Evolutionary conservation across 2,329 filamentous ascomycete genomes (phyloP), one percentile per base, ranked within the genome.

Genomic region (Rhynchosporium graminicola): DNA sequence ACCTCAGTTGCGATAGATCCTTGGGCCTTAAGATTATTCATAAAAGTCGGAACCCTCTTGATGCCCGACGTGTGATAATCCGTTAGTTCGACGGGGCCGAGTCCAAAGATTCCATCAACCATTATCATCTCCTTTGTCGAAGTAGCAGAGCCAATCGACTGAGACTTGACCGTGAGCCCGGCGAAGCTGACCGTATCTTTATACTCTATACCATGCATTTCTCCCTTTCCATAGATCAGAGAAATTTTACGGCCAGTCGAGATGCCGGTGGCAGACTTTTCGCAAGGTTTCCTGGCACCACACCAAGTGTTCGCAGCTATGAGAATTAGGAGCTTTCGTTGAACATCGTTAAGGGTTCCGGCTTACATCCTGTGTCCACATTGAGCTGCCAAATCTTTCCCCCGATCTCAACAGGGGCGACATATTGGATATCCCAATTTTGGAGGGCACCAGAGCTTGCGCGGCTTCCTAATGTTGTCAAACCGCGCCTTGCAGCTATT

Each of bases 131-230:
- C 59, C 29, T 15, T 43, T 9, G 65, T 29, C 40, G 9, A 2
- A 51, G 61, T 40, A 40, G 65, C 65, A 59, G 65, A 61, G 47
- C 63, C 63, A 43, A 67, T 65, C 5, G 65, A 67, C 57, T 67
- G 65, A 6, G 33, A 29, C 36, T 46, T n/a, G 36, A 68, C 69
- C 4, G 70, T 73, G 31, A 74, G 71, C 33, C 72, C 73, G 33
- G 67, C 69, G 47, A 75, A 74, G 62, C 63, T 72, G 59, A 74
- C 70, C 20, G 57, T 68, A 63, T 75, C 73, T 46, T 63, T 70
- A 61, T 72, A 73, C 62, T 71, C 69, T 4, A 54, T 66, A 36
- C 71, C 71, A 47, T 65, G 67, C 65, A 73, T 72, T 3, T 66
- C 67, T 46, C 69, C 71, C 36, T 68, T 71, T 40, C 71, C 71